Base-by-base conservation (phyloP, 78 protist genomes). In the Guillardia theta region DNA sequence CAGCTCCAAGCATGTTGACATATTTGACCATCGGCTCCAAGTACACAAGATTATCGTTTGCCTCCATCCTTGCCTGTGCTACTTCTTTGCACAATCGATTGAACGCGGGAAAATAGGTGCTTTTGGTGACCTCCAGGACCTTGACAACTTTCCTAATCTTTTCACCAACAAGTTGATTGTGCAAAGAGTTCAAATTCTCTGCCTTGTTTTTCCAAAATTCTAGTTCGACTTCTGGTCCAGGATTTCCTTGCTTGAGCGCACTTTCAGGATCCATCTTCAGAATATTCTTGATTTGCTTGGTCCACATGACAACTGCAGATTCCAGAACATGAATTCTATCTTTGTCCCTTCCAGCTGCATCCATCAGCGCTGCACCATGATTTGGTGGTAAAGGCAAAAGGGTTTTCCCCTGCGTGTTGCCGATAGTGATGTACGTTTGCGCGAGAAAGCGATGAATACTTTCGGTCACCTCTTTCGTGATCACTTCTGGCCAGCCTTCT, bases 181-280 rank as follows among this genome's bases (percentile, higher is more conserved):
- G 48, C 48, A 95, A 46, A 45, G 53, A 18, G 48, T 15, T 9
- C 27, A 97, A 95, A 64, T 96, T 95, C 48, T 1, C 76, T 19
- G 88, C 45, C 94, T 96, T 96, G 24, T 43, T 37, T 39, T 53
- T 8, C 98, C 98, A 97, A 58, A 97, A 97, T 22, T 93, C 97
- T 1, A 96, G 24, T 94, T 97, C 98, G 4, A 15, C 96, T 18
- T 46, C 10, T 27, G 98, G 98, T 19, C 96, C 80, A 12, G 62
- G 47, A 36, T n/a, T 27, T 24, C 48, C 47, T 33, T 6, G 24
- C 95, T 2, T 47, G 94, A 30, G 94, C 64, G 37, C 19, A 19
- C n/a, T 9, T 41, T 46, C 95, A 4, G 53, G 48, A 58, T 83
- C 76, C n/a, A 58, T 0, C 92, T 88, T 41, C 39, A 96, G 62